Conservation (phyloP, 2,329 filamentous ascomycete species). For the Penicillium sp. region DNA sequence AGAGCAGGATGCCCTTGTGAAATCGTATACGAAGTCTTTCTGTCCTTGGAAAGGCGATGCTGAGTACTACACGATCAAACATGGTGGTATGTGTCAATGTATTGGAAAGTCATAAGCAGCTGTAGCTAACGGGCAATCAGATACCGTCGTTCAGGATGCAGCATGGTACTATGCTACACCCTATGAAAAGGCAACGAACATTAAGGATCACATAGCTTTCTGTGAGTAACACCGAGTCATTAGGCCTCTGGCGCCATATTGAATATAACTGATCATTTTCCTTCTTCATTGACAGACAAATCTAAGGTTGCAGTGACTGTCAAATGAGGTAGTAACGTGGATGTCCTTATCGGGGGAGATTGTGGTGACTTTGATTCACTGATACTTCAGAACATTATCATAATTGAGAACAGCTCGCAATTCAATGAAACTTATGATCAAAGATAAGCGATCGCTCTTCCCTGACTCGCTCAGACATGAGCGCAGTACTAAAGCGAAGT, state of each 20-base stretch:
- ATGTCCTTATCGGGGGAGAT: background rate
- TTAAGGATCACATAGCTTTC: conserved; percentile 60
- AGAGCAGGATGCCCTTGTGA: conserved; percentile 44
- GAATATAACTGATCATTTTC: background rate
- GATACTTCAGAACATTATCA: background rate
- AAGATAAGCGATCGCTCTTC: too few relatives aligned
- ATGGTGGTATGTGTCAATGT: conserved; percentile 39
- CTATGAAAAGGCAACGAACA: conserved; percentile 50
- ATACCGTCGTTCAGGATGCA: conserved; percentile 52
- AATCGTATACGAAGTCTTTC: conserved; percentile 49
- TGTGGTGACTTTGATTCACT: background rate
- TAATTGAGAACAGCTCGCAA: background rate
- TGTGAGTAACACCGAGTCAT: conserved; percentile 43
- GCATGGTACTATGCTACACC: conserved; percentile 61
- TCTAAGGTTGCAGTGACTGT: conserved; percentile 1
- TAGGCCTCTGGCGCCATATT: background rate
- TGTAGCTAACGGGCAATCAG: conserved; percentile 25
- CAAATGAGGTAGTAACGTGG: background rate
- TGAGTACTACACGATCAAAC: conserved; percentile 56
- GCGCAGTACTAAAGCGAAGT: too few relatives aligned
- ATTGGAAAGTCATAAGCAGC: background rate
- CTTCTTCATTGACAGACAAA: background rate
- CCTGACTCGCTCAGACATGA: too few relatives aligned
- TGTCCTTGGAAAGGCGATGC: conserved; percentile 62
- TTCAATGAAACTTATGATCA: too few relatives aligned